Evolutionary conservation across 2,329 filamentous ascomycete species (phyloP), one percentile per base, ranked within the genome.

Genomic region (Paraphoma chrysanthemicola): DNA sequence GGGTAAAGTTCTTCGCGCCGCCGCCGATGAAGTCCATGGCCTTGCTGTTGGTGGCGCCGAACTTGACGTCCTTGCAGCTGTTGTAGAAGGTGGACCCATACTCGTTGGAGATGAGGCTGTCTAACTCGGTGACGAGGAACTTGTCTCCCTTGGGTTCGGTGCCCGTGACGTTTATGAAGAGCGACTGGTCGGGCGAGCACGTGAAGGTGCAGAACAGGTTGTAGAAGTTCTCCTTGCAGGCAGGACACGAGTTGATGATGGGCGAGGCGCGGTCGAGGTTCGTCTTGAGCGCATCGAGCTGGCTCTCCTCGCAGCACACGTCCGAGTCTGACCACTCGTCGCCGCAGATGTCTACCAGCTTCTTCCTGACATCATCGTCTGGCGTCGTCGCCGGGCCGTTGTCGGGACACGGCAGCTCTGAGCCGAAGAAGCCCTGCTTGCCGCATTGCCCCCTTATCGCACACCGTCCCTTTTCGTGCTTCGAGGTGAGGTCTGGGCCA

Each of bases 51-150:
- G 94, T 93, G 6, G 93, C 90, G 36, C 95, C 95, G 70, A 98
- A 97, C 74, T 99, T 99, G 78, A 99, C 94, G 76, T 99, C 93
- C 79, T 98, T 98, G 82, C 95, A 99, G 79, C 95, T 99, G 77
- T 97, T 86, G 75, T 93, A 99, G 80, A 99, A 96, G 1, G 91
- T 93, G 8, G 86, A 84, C 43, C 92, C 93, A 74, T 96, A 98
- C 51, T 90, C 83, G 54, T 93, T 84, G 2, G 92, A 92, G 66
- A 97, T 88, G 6, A 98, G 81, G 71, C 97, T 94, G 72, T 97
- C 93, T 18, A 99, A 80, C 79, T 97, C 92, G 1, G 90, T 92
- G 12, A 97, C 93, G n/a, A 92, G 78, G 54, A 80, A 79, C 64
- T 88, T 88, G 77, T 84, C 73, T 62, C 80, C 76, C 77, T 83